phyloP scores from a whole-genome alignment of 495 filamentous ascomycete species.

The Achaetomiella virescens region DNA sequence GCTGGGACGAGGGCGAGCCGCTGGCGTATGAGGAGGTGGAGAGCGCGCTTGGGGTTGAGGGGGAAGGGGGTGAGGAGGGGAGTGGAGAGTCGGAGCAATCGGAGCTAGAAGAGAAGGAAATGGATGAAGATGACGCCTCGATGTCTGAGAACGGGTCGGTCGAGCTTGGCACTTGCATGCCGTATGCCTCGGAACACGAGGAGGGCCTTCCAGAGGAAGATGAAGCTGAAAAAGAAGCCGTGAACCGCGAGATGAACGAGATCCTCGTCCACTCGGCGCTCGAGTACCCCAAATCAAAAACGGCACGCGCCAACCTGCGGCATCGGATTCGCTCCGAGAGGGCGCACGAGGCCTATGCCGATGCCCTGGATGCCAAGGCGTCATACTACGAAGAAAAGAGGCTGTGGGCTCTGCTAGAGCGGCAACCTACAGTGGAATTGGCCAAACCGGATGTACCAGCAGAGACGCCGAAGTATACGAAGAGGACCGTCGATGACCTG shows the following conservation, averaged over 20 bases:
- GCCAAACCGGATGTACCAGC: conserved; percentile 25
- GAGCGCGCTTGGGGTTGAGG: conserved; percentile 19
- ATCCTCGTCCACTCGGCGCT: conserved; percentile 25
- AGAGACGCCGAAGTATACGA: not conserved
- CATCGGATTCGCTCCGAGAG: conserved; percentile 30
- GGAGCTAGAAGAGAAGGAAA: conserved; percentile 16
- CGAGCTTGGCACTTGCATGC: not conserved
- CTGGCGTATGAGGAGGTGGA: conserved; percentile 54
- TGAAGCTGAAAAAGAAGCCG: conserved; percentile 12
- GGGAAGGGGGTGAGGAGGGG: conserved; percentile 11
- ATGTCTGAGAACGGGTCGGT: conserved; percentile 1
- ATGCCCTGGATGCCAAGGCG: conserved; percentile 45
- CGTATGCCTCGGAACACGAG: conserved; percentile 13
- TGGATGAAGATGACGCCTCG: conserved; percentile 13
- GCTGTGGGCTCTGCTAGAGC: conserved; percentile 48
- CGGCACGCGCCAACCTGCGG: conserved; percentile 15
- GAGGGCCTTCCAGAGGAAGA: conserved; percentile 25
- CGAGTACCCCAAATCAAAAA: conserved; percentile 11
- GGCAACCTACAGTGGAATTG: conserved; percentile 56
- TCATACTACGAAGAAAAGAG: conserved; percentile 50
- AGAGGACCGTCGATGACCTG: conserved; percentile 13
- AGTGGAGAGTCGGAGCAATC: conserved; percentile 19
- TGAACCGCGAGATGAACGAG: conserved; percentile 23
- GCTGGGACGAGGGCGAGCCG: conserved; percentile 14
- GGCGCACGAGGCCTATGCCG: conserved; percentile 47